phyloP scores from a whole-genome alignment of 1,284 basidiomycete species.

The Violaceomyces palustris region DNA sequence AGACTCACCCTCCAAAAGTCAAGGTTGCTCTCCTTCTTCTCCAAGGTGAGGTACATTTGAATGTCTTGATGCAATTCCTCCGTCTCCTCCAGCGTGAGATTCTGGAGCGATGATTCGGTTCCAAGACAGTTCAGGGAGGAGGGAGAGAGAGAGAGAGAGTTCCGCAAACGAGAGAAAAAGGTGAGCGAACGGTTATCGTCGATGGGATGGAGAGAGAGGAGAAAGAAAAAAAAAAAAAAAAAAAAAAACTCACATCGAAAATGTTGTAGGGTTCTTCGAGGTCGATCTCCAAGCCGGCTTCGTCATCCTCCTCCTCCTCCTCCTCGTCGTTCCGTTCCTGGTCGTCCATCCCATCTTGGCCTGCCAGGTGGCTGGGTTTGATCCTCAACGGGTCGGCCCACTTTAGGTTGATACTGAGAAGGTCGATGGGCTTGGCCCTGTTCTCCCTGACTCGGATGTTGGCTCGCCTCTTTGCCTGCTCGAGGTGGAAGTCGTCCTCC shows the following conservation, averaged over 20 bases:
- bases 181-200: too few relatives aligned
- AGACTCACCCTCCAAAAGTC: constrained; percentile 90
- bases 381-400: constrained; percentile 63
- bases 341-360: constrained; percentile 50
- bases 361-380: constrained; percentile 61
- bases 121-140: too few relatives aligned
- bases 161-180: too few relatives aligned
- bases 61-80: constrained; percentile 93
- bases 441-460: constrained; percentile 92
- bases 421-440: constrained; percentile 61
- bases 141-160: constrained; percentile 4
- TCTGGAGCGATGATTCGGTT: too few relatives aligned
- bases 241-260: constrained; percentile 72
- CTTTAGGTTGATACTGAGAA: constrained; percentile 47
- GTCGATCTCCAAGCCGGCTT: constrained; percentile 90
- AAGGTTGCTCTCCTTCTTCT: constrained; percentile 75
- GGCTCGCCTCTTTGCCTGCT: constrained; percentile 84
- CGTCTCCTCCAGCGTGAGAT: constrained; percentile 77
- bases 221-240: too few relatives aligned
- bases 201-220: too few relatives aligned
- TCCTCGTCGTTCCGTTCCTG: constrained; percentile 46
- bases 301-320: constrained; percentile 68
- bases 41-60: constrained; percentile 80
- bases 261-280: constrained; percentile 97
- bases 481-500: constrained; percentile 93